Percentiles rank a stretch among this genome's conserved stretches.
Conservation (phyloP, 345 rosid genomes). For the Rhodomyrtus tomentosa region DNA sequence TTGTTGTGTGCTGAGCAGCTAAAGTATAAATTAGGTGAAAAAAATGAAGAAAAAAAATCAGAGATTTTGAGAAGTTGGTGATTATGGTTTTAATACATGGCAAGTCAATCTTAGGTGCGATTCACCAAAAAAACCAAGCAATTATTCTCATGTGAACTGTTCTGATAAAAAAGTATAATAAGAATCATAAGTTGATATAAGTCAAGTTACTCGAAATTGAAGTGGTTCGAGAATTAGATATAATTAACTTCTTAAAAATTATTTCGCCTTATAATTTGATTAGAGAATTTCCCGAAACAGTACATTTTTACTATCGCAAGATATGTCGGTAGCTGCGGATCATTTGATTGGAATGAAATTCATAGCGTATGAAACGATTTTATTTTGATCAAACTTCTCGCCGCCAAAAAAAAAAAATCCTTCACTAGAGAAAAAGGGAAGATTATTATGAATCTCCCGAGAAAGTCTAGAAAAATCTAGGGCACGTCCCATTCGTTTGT, state of each 20-base stretch:
- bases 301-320: too few species aligned
- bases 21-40: background rate
- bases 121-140: background rate
- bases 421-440: background rate
- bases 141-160: background rate
- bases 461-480: background rate
- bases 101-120: background rate
- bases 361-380: background rate
- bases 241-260: background rate
- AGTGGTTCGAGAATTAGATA: background rate
- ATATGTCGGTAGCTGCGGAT: too few species aligned
- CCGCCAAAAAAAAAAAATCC: background rate
- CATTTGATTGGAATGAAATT: too few species aligned
- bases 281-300: too few species aligned
- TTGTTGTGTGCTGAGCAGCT: background rate
- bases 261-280: too few species aligned
- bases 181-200: accelerated
- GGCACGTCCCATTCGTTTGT: background rate
- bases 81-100: background rate
- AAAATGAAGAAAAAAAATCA: background rate
- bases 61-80: background rate
- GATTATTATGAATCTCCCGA: background rate
- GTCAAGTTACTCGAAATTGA: accelerated
- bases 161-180: background rate
- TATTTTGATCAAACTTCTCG: background rate